Evolutionary conservation across 2,329 filamentous ascomycete genomes (phyloP), one percentile per base, ranked within the genome.

Genomic region (Annulohypoxylon truncatum): DNA sequence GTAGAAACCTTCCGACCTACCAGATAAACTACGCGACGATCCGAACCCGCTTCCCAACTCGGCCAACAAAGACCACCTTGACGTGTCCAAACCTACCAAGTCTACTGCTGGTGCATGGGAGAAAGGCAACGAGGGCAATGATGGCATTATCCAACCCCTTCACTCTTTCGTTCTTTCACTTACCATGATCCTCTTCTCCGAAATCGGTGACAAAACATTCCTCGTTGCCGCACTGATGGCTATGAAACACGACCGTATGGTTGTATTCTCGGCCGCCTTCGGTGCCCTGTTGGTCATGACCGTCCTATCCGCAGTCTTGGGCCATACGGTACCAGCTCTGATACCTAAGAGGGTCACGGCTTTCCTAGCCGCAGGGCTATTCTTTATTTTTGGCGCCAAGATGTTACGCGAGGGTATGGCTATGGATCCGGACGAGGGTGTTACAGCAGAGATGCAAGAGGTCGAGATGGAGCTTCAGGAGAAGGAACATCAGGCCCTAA

Each of bases 141-240:
- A 83, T 26, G 88, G 90, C 63, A 82, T 94, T 40, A 93, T 94
- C 64, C 91, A 90, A 68, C 92, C 93, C 15, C 84, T 90, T 74
- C 95, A 99, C 79, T 98, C 96, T 3, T 96, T 96, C 75, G 76
- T 97, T 10, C 89, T 98, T 29, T 97, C 96, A 13, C 89, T 97
- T 65, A 95, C 94, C 62, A 99, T 98, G 96, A 99, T 99, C 74
- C 83, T 98, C 68, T 91, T 98, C 73, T 97, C 95, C 48, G 96
- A 99, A 79, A 89, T 99, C 74, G 96, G 96, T 69, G 96, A 99
- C 87, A 99, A 99, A 82, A 99, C 96, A 0, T 99, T 99, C 83
- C 86, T 99, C 44, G 93, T 99, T 20, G 96, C 96, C 5, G 95
- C 94, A 6, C 87, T 99, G 15, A 99, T 99, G 96, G 96, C 96